These are phyloP conservation scores for Parietaria judaica DNA, from an alignment of 306 rosid genomes.

Conservation along the genomic window DNA sequence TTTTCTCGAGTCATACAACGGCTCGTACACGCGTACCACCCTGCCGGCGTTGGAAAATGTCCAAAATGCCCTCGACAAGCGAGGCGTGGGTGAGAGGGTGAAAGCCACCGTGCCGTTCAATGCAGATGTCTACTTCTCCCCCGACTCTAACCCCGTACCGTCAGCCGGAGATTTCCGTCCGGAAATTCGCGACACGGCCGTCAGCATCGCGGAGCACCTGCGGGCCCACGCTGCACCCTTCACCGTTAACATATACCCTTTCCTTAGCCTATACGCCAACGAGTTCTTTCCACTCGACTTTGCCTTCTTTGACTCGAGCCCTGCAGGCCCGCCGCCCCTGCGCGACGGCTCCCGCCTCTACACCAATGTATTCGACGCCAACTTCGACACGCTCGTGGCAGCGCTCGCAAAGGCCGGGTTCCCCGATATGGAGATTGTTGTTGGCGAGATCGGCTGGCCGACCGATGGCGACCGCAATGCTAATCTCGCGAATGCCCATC, in stretches of 20 bases:
- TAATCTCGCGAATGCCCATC: slow-evolving; percentile 44
- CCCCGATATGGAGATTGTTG: slow-evolving; percentile 48
- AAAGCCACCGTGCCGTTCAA: slow-evolving; percentile 93
- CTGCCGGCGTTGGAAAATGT: slow-evolving; percentile 77
- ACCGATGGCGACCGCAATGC: slow-evolving; percentile 73
- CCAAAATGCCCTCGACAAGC: slow-evolving; percentile 58
- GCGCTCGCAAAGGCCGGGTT: slow-evolving; percentile 61
- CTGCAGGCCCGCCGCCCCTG: slow-evolving; percentile 27
- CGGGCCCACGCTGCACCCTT: slow-evolving; percentile 59
- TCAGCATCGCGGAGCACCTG: slow-evolving; percentile 55
- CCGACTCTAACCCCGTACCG: slow-evolving; percentile 70
- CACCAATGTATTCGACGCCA: slow-evolving; percentile 85
- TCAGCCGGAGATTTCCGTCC: slow-evolving; percentile 89
- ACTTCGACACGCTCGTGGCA: slow-evolving; percentile 59
- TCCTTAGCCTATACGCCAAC: slow-evolving; percentile 68
- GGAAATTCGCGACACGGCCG: slow-evolving; percentile 43
- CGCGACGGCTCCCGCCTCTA: slow-evolving; percentile 51
- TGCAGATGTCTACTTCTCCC: slow-evolving; percentile 80
- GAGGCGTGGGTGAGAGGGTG: slow-evolving; percentile 51
- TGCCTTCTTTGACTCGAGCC: slow-evolving; percentile 67
- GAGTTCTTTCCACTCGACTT: slow-evolving; percentile 69
- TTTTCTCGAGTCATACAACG: slow-evolving; percentile 74
- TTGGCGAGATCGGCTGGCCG: slow-evolving; percentile 95
- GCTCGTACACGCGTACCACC: slow-evolving; percentile 44
- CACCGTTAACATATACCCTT: slow-evolving; percentile 80